Base-by-base conservation (phyloP, 2,329 filamentous ascomycete genomes). In the Arthrobotrys conoides region DNA sequence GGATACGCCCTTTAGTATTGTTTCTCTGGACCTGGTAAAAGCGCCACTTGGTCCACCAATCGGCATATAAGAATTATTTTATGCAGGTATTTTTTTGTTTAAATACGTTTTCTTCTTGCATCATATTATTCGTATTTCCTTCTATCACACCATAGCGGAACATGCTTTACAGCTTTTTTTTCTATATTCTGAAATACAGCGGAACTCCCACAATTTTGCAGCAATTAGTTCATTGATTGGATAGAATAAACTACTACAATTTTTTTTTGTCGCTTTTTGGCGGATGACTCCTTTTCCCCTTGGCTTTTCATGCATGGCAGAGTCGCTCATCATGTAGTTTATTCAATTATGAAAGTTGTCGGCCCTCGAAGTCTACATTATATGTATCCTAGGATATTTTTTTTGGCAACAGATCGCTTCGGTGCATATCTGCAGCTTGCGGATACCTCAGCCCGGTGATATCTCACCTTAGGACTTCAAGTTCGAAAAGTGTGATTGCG, bases 61-160 rank as follows among this genome's bases (percentile, higher is more conserved):
- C 30, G 51, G 33, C 18, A 38, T 41, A 8, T 22, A 30, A 59
- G 16, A 24, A 51, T 51, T 16, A 2, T 51, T 12, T 51, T 24
- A 2, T 9, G 20, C 22, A 51, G 12, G 48, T 24, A 41, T 38
- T 44, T 59, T 38, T 41, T 41, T 41, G 12, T 33, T 10, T 2
- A 24, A 55, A 3, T 41, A 41, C 38, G 30, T 59, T 22, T 22
- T 38, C 16, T 22, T 38, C 18, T 33, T 55, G 3, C 30, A 6
- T n/a, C 8, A 8, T 14, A 18, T 55, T 33, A 33, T 55, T 55
- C 51, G 16, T 18, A 6, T 6, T 30, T n/a, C n/a, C n/a, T n/a
- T n/a, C n/a, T 30, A 3, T 55, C 44, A 46, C 44, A 46, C 44
- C 44, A 61, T 61, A 61, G 57, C 57, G 57, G 33, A 61, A 36